Percentiles rank a stretch among this genome's conserved stretches.
These are phyloP conservation scores for Cystofilobasidium bisporidii DNA, from an alignment of 768 basidiomycete genomes.

Conservation along the genomic window DNA sequence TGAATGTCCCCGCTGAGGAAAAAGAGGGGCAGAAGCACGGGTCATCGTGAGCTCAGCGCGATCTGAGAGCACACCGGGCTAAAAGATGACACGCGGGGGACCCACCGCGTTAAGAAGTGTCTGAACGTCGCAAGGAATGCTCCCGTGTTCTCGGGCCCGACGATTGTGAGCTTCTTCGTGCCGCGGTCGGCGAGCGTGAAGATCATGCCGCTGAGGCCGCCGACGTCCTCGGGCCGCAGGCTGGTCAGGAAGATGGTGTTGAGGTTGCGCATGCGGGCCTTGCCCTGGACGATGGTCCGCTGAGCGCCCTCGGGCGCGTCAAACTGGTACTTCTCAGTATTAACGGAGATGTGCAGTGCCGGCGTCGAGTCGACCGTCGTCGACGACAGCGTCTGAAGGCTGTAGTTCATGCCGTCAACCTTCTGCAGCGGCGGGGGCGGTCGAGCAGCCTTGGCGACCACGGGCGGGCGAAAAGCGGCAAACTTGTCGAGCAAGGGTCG, in stretches of 20 bases:
- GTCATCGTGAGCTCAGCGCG: no score
- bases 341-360: not conserved
- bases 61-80: no score
- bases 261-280: not conserved
- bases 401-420: no score
- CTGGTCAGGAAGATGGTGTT: conserved; percentile 20
- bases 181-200: conserved; percentile 21
- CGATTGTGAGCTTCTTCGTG: conserved; percentile 4
- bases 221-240: conserved; percentile 1
- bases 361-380: not conserved
- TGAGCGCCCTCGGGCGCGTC: conserved; percentile 21
- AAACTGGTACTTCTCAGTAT: conserved; percentile 4
- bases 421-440: no score
- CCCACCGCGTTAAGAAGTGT: conserved; percentile 13
- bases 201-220: conserved; percentile 22
- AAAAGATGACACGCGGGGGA: not conserved
- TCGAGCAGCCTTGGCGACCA: no score
- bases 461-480: not conserved
- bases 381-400: not conserved
- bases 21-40: not conserved
- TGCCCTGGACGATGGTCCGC: conserved; percentile 12
- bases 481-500: not conserved
- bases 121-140: conserved; percentile 6
- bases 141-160: conserved; percentile 20
- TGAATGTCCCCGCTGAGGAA: not conserved